Evolutionary conservation across 75 land plant species (phyloP), one percentile per base, ranked within the genome.

Genomic region (Cunninghamia lanceolata): DNA sequence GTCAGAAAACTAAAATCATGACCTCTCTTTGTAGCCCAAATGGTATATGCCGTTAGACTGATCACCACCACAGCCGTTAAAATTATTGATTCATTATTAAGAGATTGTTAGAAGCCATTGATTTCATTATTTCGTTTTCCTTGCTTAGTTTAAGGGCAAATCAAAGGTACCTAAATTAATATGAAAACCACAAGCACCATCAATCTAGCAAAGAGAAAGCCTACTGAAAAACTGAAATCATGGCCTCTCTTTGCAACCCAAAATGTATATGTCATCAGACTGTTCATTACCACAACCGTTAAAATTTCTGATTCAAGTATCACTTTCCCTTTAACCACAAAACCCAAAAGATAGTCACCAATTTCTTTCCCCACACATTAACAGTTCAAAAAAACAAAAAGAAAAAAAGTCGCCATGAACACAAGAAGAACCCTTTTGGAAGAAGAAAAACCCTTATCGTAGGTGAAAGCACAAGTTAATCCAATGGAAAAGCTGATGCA

Each of bases 131-230:
- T n/a, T n/a, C n/a, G n/a, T n/a, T n/a, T n/a, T n/a, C n/a, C n/a
- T n/a, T n/a, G n/a, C n/a, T n/a, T n/a, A n/a, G n/a, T n/a, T n/a
- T n/a, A n/a, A n/a, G n/a, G 15, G 85, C 42, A 59, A n/a, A n/a
- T n/a, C n/a, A n/a, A n/a, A n/a, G n/a, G n/a, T 79, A 96, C 96
- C 97, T 94, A 96, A 83, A 96, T 93, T 10, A 94, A 30, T 30
- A 82, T 87, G 66, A 96, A 94, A 10, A 94, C 82, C 17, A 96
- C 50, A 11, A 96, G 86, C 17, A 96, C 90, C 3, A 94, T 54
- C 32, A 96, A 19, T 6, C 91, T 90, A 21, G 92, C 91, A 85
- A 94, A 91, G 86, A 92, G 88, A 90, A 92, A 4, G 92, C 94
- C 56, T 0, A 91, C 93, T 0, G 93, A 89, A 76, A 95, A 95